Conservation (phyloP, 2,329 filamentous ascomycete species). For the Parascedosporium putredinis region DNA sequence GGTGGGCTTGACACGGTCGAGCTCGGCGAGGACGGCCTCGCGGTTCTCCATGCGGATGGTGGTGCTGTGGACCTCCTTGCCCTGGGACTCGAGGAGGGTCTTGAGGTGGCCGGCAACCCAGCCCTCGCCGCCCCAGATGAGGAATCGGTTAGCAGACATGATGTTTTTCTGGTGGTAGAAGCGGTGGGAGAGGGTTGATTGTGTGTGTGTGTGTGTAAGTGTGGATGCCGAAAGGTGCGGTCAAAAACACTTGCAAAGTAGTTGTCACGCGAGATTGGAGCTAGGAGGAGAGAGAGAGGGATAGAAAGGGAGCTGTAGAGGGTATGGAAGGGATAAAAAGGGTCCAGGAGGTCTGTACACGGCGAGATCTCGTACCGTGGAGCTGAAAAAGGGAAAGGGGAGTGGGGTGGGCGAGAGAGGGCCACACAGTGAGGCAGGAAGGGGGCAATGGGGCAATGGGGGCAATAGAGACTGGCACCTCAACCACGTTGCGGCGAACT, state of each 20-base stretch:
- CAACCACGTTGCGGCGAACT: background rate
- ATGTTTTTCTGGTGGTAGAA: conserved; percentile 12
- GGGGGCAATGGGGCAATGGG: background rate
- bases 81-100: conserved; percentile 43
- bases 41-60: conserved; percentile 56
- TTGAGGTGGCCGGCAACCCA: conserved; percentile 55
- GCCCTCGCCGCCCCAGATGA: conserved; percentile 55
- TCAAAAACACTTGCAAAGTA: no score
- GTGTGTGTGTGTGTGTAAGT: background rate
- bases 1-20: conserved; percentile 50
- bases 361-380: background rate
- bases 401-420: background rate
- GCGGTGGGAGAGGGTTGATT: background rate
- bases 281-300: background rate
- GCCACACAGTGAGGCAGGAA: background rate
- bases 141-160: conserved; percentile 31
- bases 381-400: conserved; percentile 1
- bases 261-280: background rate
- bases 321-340: background rate
- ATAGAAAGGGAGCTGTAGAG: no score
- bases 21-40: conserved; percentile 42
- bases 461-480: background rate
- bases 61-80: conserved; percentile 50
- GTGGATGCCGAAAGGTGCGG: no score
- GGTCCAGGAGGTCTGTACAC: background rate